Percentiles rank a stretch among this genome's conserved stretches.
Evolutionary conservation across 139 green algal species (phyloP).

Genomic region (Tetraselmis chui): DNA sequence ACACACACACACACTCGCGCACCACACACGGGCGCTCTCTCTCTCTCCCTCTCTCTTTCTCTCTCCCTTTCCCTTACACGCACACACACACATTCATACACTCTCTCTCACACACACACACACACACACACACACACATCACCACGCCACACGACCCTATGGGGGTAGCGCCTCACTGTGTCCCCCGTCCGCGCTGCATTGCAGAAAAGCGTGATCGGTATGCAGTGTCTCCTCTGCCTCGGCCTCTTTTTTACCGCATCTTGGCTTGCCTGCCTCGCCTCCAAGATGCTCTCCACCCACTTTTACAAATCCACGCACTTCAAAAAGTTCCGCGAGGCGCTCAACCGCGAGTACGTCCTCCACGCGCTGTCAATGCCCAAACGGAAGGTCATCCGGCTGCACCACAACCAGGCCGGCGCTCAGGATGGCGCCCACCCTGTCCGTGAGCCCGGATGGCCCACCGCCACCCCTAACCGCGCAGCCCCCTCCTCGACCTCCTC

Average conservation of each 20-base stretch:
- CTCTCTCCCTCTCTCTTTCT: not conserved
- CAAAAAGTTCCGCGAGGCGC: not conserved
- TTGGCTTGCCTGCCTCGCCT: not conserved
- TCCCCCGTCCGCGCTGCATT: no score
- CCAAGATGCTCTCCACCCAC: not conserved
- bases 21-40: not conserved
- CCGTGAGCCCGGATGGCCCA: no score
- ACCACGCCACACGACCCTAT: no score
- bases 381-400: not conserved
- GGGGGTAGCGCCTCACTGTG: no score
- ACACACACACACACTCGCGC: no score
- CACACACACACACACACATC: no score
- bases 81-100: no score
- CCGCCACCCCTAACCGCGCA: no score
- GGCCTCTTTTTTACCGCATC: not conserved
- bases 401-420: not conserved
- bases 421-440: not conserved
- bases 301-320: not conserved
- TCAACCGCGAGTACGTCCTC: not conserved
- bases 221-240: not conserved
- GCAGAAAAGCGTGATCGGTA: not conserved
- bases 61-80: no score
- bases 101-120: no score
- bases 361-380: not conserved
- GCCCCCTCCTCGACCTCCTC: not conserved